Conservation (phyloP, 2,329 filamentous ascomycete genomes). For the Tolypocladium pustulatum region DNA sequence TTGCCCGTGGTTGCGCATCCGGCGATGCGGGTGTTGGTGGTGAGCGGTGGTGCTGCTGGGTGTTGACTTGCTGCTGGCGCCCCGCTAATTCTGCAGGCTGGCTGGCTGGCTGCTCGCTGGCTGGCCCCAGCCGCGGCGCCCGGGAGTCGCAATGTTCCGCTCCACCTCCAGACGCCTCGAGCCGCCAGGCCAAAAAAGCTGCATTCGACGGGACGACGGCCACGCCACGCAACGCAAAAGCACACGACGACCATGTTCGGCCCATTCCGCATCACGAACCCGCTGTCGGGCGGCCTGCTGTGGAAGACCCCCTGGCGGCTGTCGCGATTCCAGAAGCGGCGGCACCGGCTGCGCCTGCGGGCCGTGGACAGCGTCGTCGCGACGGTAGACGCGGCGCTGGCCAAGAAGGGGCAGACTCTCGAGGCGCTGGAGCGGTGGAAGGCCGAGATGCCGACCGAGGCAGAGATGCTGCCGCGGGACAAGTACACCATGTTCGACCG, state of each 20-base stretch:
- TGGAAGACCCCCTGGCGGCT: conserved; percentile 98
- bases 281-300: conserved; percentile 69
- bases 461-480: conserved; percentile 90
- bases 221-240: neutral
- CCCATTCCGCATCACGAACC: conserved; percentile 67
- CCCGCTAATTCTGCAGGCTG: too few species aligned
- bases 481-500: conserved; percentile 98
- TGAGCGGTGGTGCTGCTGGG: neutral
- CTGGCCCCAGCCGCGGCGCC: too few species aligned
- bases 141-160: conserved; percentile 18
- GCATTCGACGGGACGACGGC: neutral
- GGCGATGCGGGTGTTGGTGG: neutral
- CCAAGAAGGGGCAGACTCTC: conserved; percentile 58
- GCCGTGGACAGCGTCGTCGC: conserved; percentile 82
- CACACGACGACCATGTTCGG: conserved; percentile 58
- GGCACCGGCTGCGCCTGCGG: conserved; percentile 73
- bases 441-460: conserved; percentile 87
- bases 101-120: too few species aligned
- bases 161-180: conserved; percentile 7
- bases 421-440: conserved; percentile 87
- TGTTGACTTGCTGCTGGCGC: neutral
- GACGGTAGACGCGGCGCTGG: conserved; percentile 68
- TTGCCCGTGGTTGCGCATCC: neutral
- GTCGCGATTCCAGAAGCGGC: conserved; percentile 80
- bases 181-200: neutral